Evolutionary conservation across 2,329 filamentous ascomycete genomes (phyloP).

Genomic region (Diaporthe citriasiana): DNA sequence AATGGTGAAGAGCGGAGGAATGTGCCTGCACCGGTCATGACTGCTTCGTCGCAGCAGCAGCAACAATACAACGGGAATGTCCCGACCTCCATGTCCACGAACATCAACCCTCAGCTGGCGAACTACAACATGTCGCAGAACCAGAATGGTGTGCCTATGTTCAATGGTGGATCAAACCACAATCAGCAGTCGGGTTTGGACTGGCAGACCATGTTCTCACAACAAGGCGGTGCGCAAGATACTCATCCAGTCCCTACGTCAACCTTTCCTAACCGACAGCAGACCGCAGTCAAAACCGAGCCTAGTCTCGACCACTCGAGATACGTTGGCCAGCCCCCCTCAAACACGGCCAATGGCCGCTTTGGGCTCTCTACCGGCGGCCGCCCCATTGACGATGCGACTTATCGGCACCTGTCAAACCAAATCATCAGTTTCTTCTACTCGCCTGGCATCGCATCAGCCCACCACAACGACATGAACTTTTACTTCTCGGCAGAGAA

Average conservation of each 20-base stretch:
- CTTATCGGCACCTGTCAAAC: constrained; percentile 67
- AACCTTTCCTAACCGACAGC: constrained; percentile 76
- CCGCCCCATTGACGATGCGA: constrained; percentile 62
- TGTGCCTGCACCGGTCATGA: constrained; percentile 68
- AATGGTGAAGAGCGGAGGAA: constrained; percentile 70
- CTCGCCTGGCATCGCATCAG: constrained; percentile 65
- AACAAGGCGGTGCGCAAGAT: constrained; percentile 77
- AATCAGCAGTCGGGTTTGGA: constrained; percentile 76
- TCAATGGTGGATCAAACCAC: constrained; percentile 68
- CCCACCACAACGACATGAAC: constrained; percentile 67
- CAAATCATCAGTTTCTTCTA: constrained; percentile 71
- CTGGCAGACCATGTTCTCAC: constrained; percentile 80
- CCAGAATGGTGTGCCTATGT: constrained; percentile 76
- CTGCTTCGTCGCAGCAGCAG: constrained; percentile 62
- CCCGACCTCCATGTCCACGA: constrained; percentile 72
- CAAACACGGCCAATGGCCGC: constrained; percentile 59
- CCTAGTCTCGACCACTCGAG: constrained; percentile 68
- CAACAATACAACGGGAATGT: constrained; percentile 72
- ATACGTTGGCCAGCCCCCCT: constrained; percentile 60
- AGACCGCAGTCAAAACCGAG: constrained; percentile 78
- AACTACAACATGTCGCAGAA: constrained; percentile 74
- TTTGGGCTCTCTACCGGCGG: constrained; percentile 64
- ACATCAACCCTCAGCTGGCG: constrained; percentile 73
- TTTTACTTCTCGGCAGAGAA: constrained; percentile 77
- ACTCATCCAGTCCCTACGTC: constrained; percentile 65